Percentiles rank a stretch among this genome's conserved stretches.
Evolutionary conservation across 768 basidiomycete species (phyloP).

Genomic region (Cubamyces sp.): DNA sequence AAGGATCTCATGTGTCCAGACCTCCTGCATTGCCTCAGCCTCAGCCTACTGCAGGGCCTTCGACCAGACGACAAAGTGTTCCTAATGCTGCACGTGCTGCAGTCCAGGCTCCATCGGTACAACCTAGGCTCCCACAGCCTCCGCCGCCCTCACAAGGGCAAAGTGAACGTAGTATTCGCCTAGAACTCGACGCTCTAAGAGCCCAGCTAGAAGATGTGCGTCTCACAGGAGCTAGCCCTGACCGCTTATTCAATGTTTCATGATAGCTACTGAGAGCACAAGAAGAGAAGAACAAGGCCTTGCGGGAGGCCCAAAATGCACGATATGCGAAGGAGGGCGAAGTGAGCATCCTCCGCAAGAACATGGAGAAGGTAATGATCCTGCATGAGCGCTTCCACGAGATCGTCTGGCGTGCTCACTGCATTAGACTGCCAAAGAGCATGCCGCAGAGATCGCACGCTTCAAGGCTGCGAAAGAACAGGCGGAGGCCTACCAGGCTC

Average conservation of each 20-base stretch:
- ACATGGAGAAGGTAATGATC: constrained; percentile 62
- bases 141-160: constrained; percentile 1
- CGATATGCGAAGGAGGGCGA: constrained; percentile 71
- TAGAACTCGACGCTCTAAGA: constrained; percentile 27
- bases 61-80: not conserved
- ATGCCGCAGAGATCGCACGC: constrained; percentile 57
- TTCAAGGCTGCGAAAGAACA: constrained; percentile 65
- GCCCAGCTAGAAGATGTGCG: constrained; percentile 54
- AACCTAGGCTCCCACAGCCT: constrained; percentile 6
- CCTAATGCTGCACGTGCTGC: not conserved
- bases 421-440: constrained; percentile 57
- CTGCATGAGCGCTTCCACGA: not conserved
- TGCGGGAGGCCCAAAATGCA: constrained; percentile 52
- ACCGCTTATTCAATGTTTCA: not conserved
- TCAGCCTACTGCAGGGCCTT: not conserved
- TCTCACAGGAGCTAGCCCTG: not conserved
- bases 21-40: not conserved
- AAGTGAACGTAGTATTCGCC: not conserved
- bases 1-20: not conserved
- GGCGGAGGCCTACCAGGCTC: constrained; percentile 56
- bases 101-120: not conserved
- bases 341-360: constrained; percentile 65
- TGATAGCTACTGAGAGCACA: constrained; percentile 57
- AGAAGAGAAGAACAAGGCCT: constrained; percentile 45
- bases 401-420: not conserved